Percentiles rank a stretch among this genome's conserved stretches.
Evolutionary conservation across 148 eudicot genomes (phyloP).

Genomic region (Diospyros kaki): DNA sequence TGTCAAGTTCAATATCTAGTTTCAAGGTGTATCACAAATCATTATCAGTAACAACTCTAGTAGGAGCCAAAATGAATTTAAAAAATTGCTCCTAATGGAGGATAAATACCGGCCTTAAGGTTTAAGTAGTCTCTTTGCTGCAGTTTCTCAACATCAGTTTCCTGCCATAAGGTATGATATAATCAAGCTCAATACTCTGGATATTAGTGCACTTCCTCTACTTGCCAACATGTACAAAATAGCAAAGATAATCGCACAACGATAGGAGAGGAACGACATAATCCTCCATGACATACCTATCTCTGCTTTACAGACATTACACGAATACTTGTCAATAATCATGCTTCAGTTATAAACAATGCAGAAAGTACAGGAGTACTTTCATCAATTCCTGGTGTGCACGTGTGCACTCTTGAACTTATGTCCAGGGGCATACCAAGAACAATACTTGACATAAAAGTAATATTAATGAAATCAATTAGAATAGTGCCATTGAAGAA

Average conservation of each 20-base stretch:
- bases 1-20: constrained; percentile 9
- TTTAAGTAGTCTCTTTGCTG: constrained; percentile 90
- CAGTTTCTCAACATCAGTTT: constrained; percentile 92
- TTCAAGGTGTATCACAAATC: not conserved
- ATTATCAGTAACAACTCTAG: not conserved
- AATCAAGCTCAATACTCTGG: constrained; percentile 16
- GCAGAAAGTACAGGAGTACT: not conserved
- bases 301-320: not conserved
- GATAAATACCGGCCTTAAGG: constrained; percentile 59
- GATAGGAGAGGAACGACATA: not conserved
- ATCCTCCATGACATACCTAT: not conserved
- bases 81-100: not conserved
- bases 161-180: constrained; percentile 46
- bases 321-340: not conserved
- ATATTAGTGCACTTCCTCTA: not conserved
- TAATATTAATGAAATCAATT: too few relatives aligned
- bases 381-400: not conserved
- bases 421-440: not conserved
- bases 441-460: not conserved
- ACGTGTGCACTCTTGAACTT: not conserved
- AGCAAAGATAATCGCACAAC: not conserved
- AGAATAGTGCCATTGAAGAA: not conserved
- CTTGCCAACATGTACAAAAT: not conserved
- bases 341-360: not conserved
- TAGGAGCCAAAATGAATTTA: not conserved